These are phyloP conservation scores for Rhodotorula glutinis DNA, from an alignment of 1,284 basidiomycete genomes.

Conservation along the genomic window DNA sequence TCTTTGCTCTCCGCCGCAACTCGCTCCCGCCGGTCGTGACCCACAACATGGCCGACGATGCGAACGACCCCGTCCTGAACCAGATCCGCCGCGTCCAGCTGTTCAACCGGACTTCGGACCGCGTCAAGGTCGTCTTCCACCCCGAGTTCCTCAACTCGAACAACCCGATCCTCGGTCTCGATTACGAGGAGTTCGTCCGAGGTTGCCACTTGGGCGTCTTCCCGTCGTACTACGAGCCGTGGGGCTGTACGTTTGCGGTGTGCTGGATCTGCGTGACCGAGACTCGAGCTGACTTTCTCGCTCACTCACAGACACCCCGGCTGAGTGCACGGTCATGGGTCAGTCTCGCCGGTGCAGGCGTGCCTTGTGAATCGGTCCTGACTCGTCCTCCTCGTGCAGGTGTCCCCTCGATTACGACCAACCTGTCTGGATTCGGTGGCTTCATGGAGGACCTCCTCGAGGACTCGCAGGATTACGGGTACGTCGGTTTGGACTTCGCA, in stretches of 20 bases:
- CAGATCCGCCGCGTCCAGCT: constrained; percentile 89
- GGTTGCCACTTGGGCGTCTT: constrained; percentile 98
- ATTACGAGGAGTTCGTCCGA: constrained; percentile 98
- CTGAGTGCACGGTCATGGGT: constrained; percentile 71
- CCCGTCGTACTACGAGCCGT: constrained; percentile 90
- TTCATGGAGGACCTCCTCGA: constrained; percentile 76
- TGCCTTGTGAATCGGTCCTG: no score
- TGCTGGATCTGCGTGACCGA: constrained; percentile 43
- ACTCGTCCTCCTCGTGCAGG: constrained; percentile 45
- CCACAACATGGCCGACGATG: constrained; percentile 96
- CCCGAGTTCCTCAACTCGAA: constrained; percentile 97
- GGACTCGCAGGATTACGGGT: constrained; percentile 55
- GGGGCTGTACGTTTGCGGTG: constrained; percentile 50
- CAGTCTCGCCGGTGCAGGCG: neutral
- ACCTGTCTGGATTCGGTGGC: constrained; percentile 85
- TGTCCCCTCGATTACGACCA: constrained; percentile 93
- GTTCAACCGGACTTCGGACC: constrained; percentile 77
- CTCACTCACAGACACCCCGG: constrained; percentile 53
- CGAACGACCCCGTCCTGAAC: constrained; percentile 86
- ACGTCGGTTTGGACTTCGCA: neutral
- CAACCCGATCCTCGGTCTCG: constrained; percentile 92
- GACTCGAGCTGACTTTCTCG: constrained; percentile 11
- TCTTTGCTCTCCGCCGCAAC: constrained; percentile 92
- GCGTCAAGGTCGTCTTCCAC: constrained; percentile 97
- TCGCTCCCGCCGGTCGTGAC: constrained; percentile 89